Conservation (phyloP, 169 alveolate species). For the Plasmodium blacklocki region DNA sequence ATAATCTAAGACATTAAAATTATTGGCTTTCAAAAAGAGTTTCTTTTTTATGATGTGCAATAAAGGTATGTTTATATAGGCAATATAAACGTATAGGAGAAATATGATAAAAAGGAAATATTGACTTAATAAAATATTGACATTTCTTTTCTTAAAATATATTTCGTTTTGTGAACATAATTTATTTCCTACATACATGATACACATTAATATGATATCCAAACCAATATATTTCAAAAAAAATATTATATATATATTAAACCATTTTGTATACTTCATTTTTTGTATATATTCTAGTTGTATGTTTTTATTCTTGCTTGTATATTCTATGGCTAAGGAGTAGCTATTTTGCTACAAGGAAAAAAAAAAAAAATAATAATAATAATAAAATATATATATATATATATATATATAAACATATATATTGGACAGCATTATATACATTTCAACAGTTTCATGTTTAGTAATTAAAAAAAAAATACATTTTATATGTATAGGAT, state of each 20-base stretch:
- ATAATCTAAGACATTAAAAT: conserved; percentile 5
- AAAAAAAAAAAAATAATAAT: background rate
- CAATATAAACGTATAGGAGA: conserved; percentile 29
- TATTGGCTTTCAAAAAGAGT: background rate
- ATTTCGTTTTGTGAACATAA: conserved; percentile 11
- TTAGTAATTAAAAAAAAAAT: too few relatives aligned
- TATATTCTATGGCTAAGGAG: background rate
- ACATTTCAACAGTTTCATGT: too few relatives aligned
- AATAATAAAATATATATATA: background rate
- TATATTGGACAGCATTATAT: background rate
- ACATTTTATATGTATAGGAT: too few relatives aligned
- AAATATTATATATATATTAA: conserved; percentile 28
- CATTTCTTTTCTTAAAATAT: conserved; percentile 22
- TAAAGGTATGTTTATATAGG: conserved; percentile 40
- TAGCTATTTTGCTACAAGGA: background rate
- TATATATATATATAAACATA: background rate
- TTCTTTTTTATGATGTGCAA: conserved; percentile 15
- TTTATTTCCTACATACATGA: conserved; percentile 24
- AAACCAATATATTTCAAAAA: conserved; percentile 49
- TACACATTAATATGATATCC: conserved; percentile 47
- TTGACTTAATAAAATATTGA: conserved; percentile 8
- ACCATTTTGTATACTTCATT: conserved; percentile 13
- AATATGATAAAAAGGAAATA: conserved; percentile 13
- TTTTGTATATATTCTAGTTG: conserved; percentile 35
- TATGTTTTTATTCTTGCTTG: conserved; percentile 16